Conservation (phyloP, 805 yeast species). For the Saccharomycopsis synnaedendra region DNA sequence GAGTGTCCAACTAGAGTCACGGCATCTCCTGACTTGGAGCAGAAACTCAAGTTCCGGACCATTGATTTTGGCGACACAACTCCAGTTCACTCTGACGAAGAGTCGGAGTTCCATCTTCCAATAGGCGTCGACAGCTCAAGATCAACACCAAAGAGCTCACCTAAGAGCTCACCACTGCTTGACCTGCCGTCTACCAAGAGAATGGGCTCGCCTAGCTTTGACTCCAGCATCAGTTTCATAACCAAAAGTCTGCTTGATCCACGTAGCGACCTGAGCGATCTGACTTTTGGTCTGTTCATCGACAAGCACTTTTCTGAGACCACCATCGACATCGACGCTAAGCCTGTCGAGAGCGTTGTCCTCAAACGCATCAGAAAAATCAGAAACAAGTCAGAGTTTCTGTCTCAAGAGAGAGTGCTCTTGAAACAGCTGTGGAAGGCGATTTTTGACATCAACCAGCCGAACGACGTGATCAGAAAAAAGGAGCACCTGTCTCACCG, state of each 20-base stretch:
- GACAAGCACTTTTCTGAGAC: conserved; percentile 6
- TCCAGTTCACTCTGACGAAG: background rate
- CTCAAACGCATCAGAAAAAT: conserved; percentile 11
- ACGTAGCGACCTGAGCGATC: too few relatives aligned
- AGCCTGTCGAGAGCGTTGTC: background rate
- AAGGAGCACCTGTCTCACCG: background rate
- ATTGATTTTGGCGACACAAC: background rate
- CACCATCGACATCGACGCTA: conserved; percentile 1
- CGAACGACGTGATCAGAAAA: background rate
- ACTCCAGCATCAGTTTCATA: too few relatives aligned
- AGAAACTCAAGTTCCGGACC: background rate
- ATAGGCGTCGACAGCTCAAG: conserved; percentile 9
- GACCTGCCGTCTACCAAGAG: too few relatives aligned
- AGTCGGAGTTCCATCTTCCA: conserved; percentile 4
- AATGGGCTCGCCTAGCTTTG: too few relatives aligned
- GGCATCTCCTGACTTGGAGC: conserved; percentile 6
- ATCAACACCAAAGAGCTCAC: background rate
- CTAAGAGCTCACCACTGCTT: too few relatives aligned
- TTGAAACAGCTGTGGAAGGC: conserved; percentile 10
- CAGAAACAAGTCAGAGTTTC: conserved; percentile 6
- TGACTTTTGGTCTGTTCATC: background rate
- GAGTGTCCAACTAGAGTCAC: conserved; percentile 12
- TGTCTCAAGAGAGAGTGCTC: conserved; percentile 1
- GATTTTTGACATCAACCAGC: conserved; percentile 2
- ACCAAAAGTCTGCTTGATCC: too few relatives aligned